These are phyloP conservation scores for Coprinopsis cinerea DNA, from an alignment of 768 basidiomycete genomes.

Conservation along the genomic window DNA sequence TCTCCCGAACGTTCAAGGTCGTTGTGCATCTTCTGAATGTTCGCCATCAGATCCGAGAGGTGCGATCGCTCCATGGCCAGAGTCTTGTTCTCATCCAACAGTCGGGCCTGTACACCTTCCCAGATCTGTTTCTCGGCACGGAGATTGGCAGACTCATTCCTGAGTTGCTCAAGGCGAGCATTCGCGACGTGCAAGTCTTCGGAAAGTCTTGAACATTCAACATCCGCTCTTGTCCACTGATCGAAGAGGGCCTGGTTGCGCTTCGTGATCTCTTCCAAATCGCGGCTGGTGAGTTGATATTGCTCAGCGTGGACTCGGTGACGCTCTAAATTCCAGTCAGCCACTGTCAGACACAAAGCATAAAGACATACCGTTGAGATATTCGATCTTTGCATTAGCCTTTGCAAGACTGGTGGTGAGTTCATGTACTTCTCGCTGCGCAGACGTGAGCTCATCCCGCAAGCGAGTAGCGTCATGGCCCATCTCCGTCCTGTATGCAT, in stretches of 20 bases:
- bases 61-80: slow-evolving; percentile 78
- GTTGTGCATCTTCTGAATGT: slow-evolving; percentile 85
- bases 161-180: slow-evolving; percentile 64
- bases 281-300: slow-evolving; percentile 50
- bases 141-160: slow-evolving; percentile 82
- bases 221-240: slow-evolving; percentile 68
- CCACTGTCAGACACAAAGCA: too few relatives aligned
- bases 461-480: slow-evolving; percentile 67
- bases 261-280: slow-evolving; percentile 60
- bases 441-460: slow-evolving; percentile 58
- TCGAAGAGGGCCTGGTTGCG: slow-evolving; percentile 71
- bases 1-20: slow-evolving; percentile 80
- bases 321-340: slow-evolving; percentile 41
- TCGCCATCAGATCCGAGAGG: slow-evolving; percentile 81
- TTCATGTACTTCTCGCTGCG: slow-evolving; percentile 65
- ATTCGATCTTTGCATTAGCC: slow-evolving; percentile 77
- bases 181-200: slow-evolving; percentile 60
- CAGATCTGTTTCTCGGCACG: slow-evolving; percentile 92
- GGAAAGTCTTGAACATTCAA: slow-evolving; percentile 62
- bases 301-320: slow-evolving; percentile 70
- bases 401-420: slow-evolving; percentile 70
- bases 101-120: slow-evolving; percentile 79
- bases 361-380: slow-evolving; percentile 55
- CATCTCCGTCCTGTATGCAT: slow-evolving; percentile 75
- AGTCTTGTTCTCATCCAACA: slow-evolving; percentile 81